Evolutionary conservation across 2,329 filamentous ascomycete species (phyloP).

Genomic region (Xylaria sp.): DNA sequence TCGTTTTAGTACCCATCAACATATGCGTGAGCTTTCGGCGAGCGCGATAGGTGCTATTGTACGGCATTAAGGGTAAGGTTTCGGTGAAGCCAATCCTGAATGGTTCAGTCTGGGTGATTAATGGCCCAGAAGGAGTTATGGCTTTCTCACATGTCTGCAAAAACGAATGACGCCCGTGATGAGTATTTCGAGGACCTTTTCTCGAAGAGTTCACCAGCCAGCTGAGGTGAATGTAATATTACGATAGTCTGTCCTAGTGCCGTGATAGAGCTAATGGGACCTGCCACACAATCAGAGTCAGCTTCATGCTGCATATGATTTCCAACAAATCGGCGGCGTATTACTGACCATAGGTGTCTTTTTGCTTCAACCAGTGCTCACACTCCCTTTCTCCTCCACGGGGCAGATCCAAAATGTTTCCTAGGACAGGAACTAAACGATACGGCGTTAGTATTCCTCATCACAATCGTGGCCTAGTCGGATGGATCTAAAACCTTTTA

Average conservation of each 20-base stretch:
- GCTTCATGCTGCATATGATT: background rate
- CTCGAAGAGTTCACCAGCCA: slow-evolving; percentile 53
- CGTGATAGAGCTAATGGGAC: slow-evolving; percentile 54
- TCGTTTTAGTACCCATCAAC: slow-evolving; percentile 47
- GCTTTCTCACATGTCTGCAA: slow-evolving; percentile 42
- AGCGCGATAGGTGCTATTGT: slow-evolving; percentile 41
- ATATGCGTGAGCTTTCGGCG: slow-evolving; percentile 47
- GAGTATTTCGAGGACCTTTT: slow-evolving; percentile 52
- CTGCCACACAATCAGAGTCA: slow-evolving; percentile 31
- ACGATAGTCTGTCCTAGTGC: slow-evolving; percentile 55
- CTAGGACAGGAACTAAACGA: slow-evolving; percentile 55
- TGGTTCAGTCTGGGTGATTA: background rate
- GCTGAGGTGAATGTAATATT: slow-evolving; percentile 53
- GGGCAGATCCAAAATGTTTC: slow-evolving; percentile 63
- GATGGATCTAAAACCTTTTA: background rate
- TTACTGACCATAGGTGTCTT: slow-evolving; percentile 49
- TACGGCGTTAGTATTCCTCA: slow-evolving; percentile 28
- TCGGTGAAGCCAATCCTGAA: slow-evolving; percentile 41
- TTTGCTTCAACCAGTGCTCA: slow-evolving; percentile 56
- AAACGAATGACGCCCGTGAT: slow-evolving; percentile 45
- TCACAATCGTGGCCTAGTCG: background rate
- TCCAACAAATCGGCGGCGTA: background rate
- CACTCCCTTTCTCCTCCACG: slow-evolving; percentile 51
- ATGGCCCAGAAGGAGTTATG: background rate
- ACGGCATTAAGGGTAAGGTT: slow-evolving; percentile 41